Conservation (phyloP, 2,329 filamentous ascomycete genomes). For the Keithomyces neogunnii region DNA sequence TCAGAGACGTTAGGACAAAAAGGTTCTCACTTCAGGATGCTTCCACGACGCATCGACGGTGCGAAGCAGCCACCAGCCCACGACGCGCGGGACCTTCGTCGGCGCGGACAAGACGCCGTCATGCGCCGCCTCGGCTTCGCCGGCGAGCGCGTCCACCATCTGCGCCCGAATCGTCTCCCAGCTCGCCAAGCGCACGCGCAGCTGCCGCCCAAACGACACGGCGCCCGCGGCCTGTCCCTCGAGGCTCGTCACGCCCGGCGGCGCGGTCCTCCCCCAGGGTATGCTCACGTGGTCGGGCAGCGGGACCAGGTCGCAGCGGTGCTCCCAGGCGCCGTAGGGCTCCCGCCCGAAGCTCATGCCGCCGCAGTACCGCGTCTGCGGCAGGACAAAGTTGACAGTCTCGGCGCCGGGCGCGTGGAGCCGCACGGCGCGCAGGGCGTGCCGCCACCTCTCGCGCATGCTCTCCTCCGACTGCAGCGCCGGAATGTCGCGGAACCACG, state of each 20-base stretch:
- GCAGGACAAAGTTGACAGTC: conserved; percentile 19
- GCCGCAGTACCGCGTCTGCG: conserved; percentile 16
- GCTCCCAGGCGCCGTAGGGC: conserved; percentile 13
- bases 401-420: conserved; percentile 15
- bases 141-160: conserved; percentile 10
- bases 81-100: no score
- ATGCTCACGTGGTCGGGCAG: conserved; percentile 15
- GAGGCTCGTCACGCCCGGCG: conserved; percentile 1
- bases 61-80: neutral
- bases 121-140: neutral
- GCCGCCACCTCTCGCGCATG: conserved; percentile 14
- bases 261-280: conserved; percentile 15
- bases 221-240: neutral
- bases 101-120: neutral
- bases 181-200: conserved; percentile 1
- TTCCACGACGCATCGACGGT: neutral
- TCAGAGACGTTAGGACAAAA: neutral
- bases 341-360: conserved; percentile 18
- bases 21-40: neutral
- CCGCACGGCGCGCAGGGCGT: conserved; percentile 13
- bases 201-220: neutral
- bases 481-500: conserved; percentile 18
- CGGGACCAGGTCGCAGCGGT: conserved; percentile 10
- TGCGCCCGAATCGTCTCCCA: conserved; percentile 11
- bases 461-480: conserved; percentile 13